Evolutionary conservation across 305 asterid genomes (phyloP).

Genomic region (Fraxinus greggii): DNA sequence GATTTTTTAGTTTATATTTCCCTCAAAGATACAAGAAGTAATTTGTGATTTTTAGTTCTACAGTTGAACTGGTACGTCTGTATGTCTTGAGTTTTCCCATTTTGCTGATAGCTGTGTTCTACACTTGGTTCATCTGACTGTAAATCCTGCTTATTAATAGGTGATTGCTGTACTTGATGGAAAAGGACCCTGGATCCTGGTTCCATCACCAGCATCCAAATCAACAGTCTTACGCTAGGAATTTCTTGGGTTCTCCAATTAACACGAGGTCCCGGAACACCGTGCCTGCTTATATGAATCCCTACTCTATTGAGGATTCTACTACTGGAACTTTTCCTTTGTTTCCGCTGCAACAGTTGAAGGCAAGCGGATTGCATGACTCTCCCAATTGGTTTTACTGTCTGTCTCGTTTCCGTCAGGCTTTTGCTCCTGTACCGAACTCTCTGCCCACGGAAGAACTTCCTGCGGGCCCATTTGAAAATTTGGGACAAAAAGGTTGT

Average conservation of each 20-base stretch:
- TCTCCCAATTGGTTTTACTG: constrained; percentile 39
- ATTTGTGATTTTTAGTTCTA: constrained; percentile 36
- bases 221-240: constrained; percentile 37
- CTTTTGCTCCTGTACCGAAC: constrained; percentile 34
- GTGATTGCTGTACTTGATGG: constrained; percentile 66
- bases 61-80: constrained; percentile 30
- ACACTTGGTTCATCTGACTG: constrained; percentile 5
- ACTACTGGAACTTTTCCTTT: constrained; percentile 39
- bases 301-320: constrained; percentile 42
- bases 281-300: constrained; percentile 39
- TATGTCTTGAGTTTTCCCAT: background rate
- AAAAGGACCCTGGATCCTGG: constrained; percentile 50
- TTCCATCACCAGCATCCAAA: constrained; percentile 41
- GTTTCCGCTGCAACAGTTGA: constrained; percentile 34
- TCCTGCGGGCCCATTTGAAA: constrained; percentile 21
- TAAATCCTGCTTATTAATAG: constrained; percentile 29
- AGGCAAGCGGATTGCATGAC: constrained; percentile 33
- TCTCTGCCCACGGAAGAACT: constrained; percentile 31
- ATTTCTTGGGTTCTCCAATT: constrained; percentile 35
- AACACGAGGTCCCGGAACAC: constrained; percentile 31
- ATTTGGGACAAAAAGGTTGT: constrained; percentile 23
- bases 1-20: constrained; percentile 42
- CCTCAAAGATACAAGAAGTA: constrained; percentile 43
- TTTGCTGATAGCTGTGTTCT: background rate
- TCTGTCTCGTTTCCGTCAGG: constrained; percentile 38